Conservation (phyloP, 768 basidiomycete genomes). For the Cyclocybe aegerita region DNA sequence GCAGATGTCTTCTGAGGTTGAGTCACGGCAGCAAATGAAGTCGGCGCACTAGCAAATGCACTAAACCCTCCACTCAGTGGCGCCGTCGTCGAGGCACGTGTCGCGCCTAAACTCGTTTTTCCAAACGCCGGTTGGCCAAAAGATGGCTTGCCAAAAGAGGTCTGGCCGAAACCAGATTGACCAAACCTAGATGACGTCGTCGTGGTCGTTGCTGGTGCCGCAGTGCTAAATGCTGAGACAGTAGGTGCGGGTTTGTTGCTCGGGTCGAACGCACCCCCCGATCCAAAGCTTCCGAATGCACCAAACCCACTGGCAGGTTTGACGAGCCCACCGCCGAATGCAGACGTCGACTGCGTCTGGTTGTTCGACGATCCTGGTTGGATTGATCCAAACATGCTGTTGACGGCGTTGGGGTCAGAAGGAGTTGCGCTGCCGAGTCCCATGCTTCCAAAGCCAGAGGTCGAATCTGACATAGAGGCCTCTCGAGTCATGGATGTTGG, state of each 20-base stretch:
- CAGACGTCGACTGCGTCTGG: conserved; percentile 18
- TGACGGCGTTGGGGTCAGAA: conserved; percentile 23
- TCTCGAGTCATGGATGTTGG: conserved; percentile 39
- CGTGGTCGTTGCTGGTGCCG: conserved; percentile 12
- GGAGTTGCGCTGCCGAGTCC: conserved; percentile 26
- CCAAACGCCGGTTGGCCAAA: conserved; percentile 34
- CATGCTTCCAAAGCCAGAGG: conserved; percentile 37
- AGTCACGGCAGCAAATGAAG: conserved; percentile 9
- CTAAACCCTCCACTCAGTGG: conserved; percentile 17
- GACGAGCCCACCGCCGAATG: conserved; percentile 28
- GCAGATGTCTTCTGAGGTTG: conserved; percentile 1
- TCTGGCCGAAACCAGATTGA: conserved; percentile 33
- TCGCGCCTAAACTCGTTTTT: conserved; percentile 12
- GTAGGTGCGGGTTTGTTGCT: conserved; percentile 13
- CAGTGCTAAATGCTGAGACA: conserved; percentile 17
- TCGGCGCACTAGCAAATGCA: conserved; percentile 17
- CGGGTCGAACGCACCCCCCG: conserved; percentile 15
- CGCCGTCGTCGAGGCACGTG: conserved; percentile 8
- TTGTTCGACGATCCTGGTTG: conserved; percentile 19
- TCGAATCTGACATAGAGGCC: conserved; percentile 46
- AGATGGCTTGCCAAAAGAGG: conserved; percentile 32
- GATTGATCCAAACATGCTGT: conserved; percentile 39
- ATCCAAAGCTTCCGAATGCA: conserved; percentile 26
- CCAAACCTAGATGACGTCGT: conserved; percentile 29
- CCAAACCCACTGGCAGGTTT: conserved; percentile 38